Evolutionary conservation across 2,329 filamentous ascomycete genomes (phyloP), one percentile per base, ranked within the genome.

Genomic region (Trichoderma endophyticum): DNA sequence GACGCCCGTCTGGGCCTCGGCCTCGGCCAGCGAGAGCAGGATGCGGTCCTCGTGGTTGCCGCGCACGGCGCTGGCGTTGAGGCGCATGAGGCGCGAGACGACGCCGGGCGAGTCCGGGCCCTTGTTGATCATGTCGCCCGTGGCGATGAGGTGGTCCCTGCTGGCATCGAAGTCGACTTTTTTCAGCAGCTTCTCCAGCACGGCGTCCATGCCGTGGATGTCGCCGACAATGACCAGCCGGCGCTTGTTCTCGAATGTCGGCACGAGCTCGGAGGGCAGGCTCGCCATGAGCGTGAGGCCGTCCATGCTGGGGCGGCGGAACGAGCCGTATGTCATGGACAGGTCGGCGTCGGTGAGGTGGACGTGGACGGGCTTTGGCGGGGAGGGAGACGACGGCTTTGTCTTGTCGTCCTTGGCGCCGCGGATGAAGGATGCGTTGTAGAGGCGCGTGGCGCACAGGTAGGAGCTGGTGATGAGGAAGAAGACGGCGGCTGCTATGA

Each of bases 1-100:
- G 48, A 79, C 74, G 68, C 78, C 78, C 30, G 73, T 71, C 43
- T 76, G 77, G 30, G 72, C 64, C 59, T 76, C 74, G 71, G 77
- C 63, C 21, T 78, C 75, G n/a, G 76, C 73, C 78, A 90, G 88
- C 1, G 90, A 87, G 9, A 91, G 86, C n/a, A 98, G 86, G 24
- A 98, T 86, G 26, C 90, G 88, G 80, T 98, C 95, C 80, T 99
- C 96, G 82, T 97, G 93, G 82, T 98, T 98, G 21, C 96, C 96
- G 65, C 95, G 91, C 9, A 98, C 94, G 74, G 90, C 93, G 34
- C 91, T 93, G 26, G 95, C 95, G 65, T 89, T 88, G 48, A 95
- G 83, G 15, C 87, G 82, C 79, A 94, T 92, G 48, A 93, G 91
- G 56, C 94, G 85, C 72, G 92, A 88, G 62, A 98, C 86, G 1